Evolutionary conservation across 108 stramenopile species (phyloP), one percentile per base, ranked within the genome.

Genomic region (Cyclotella sp.): DNA sequence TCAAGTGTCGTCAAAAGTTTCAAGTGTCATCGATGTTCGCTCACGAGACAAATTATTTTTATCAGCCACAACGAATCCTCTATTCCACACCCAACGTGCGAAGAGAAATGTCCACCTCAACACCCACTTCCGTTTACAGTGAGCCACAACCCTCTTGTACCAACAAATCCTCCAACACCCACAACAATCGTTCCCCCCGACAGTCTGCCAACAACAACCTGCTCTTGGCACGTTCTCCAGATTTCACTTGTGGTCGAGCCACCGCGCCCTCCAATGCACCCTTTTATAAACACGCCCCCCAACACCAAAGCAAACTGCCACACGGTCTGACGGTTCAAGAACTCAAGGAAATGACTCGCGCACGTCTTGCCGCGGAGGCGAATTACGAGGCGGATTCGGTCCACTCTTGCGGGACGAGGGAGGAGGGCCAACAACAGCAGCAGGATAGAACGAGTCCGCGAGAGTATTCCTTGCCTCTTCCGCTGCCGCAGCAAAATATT

Each of bases 301-400:
- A 79, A 12, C 72, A 67, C 15, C 70, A 83, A 27, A 65, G 65
- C 70, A 92, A 93, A 60, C 77, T 97, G 40, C 93, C 95, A 53
- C 96, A 95, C 68, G 94, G 96, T 21, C 82, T 97, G 29, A 97
- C 96, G 6, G 96, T 97, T 12, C 88, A 95, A 63, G 96, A 97
- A 80, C 84, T 97, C 52, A 97, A 97, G 73, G 92, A 95, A 75
- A 91, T 97, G 92, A 97, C 96, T 16, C 90, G 91, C 68, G 93
- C 95, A 16, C 67, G 94, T 47, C 86, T 93, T 26, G 92, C 93
- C 34, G 86, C 87, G 0, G 92, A 95, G 68, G 93, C 90, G 5
- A 64, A 64, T 53, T 73, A 81, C 12, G 43, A 22, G 24, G 68
- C 47, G 3, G 63, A 55, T 19, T 63, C 71, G 19, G 66, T 65